phyloP scores from a whole-genome alignment of 768 basidiomycete genomes.

The Hygrophorus russula region DNA sequence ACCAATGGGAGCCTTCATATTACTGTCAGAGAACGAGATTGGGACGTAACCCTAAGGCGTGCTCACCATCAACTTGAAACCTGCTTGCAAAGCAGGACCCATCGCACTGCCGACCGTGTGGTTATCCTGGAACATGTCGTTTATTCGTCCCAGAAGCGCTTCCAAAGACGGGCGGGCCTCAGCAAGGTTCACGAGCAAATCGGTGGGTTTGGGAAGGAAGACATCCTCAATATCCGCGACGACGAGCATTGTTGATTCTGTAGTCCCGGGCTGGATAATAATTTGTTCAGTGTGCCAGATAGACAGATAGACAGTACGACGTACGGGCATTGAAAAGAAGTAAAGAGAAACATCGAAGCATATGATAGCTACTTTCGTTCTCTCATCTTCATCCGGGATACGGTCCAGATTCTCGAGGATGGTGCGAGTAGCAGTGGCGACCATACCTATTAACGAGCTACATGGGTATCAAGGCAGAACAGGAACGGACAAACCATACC shows the following conservation, averaged over 20 bases:
- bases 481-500: conserved; percentile 36
- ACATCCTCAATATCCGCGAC: conserved; percentile 96
- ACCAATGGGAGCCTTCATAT: conserved; percentile 70
- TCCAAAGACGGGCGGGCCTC: conserved; percentile 79
- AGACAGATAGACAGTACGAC: conserved; percentile 15
- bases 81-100: conserved; percentile 91
- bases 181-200: conserved; percentile 88
- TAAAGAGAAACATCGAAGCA: conserved; percentile 88
- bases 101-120: conserved; percentile 87
- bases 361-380: conserved; percentile 88
- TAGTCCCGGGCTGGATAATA: conserved; percentile 40
- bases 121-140: conserved; percentile 98
- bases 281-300: too few relatives aligned
- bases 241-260: conserved; percentile 90
- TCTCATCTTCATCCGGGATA: conserved; percentile 86
- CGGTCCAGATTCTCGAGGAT: conserved; percentile 92
- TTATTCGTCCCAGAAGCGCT: conserved; percentile 67
- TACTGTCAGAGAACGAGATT: neutral
- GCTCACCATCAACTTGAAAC: conserved; percentile 85
- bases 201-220: conserved; percentile 93
- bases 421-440: conserved; percentile 94
- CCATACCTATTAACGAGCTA: conserved; percentile 59
- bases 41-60: neutral
- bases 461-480: neutral
- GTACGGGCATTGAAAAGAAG: conserved; percentile 88